phyloP scores from a whole-genome alignment of 306 rosid genomes.

The Castanospermum australe region DNA sequence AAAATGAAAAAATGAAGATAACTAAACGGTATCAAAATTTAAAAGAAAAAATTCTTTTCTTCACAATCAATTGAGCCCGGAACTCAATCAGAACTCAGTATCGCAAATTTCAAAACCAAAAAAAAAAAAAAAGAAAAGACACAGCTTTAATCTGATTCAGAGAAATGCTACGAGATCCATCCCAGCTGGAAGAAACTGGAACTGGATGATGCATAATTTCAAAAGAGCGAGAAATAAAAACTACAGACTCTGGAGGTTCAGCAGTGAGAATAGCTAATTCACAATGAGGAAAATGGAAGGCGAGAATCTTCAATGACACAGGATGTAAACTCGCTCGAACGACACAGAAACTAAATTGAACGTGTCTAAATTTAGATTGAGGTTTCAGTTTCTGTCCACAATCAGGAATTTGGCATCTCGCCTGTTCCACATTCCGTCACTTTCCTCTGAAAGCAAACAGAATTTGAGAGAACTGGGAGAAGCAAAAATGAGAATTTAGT shows the following conservation, averaged over 20 bases:
- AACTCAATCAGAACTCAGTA: neutral
- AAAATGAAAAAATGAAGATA: neutral
- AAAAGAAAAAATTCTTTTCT: neutral
- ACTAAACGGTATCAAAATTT: neutral
- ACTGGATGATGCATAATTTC: neutral
- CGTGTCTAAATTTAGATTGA: neutral
- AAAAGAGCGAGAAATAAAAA: slow-evolving; percentile 22
- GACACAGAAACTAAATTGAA: neutral
- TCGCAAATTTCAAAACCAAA: neutral
- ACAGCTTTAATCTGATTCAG: slow-evolving; percentile 7
- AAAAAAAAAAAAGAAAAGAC: neutral
- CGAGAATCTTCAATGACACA: neutral
- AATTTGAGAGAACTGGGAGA: neutral
- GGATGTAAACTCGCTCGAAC: neutral
- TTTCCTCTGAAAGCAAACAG: slow-evolving; percentile 2
- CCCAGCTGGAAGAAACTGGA: slow-evolving; percentile 43
- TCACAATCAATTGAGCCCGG: neutral
- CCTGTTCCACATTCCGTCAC: neutral
- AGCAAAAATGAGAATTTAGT: neutral
- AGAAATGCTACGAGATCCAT: neutral
- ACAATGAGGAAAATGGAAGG: neutral
- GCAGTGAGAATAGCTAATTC: slow-evolving; percentile 2
- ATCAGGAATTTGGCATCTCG: neutral
- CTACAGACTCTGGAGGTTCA: slow-evolving; percentile 2
- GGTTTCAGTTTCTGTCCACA: slow-evolving; percentile 5